Evolutionary conservation across 768 basidiomycete genomes (phyloP).

Genomic region (Leccinum disarticulatum): DNA sequence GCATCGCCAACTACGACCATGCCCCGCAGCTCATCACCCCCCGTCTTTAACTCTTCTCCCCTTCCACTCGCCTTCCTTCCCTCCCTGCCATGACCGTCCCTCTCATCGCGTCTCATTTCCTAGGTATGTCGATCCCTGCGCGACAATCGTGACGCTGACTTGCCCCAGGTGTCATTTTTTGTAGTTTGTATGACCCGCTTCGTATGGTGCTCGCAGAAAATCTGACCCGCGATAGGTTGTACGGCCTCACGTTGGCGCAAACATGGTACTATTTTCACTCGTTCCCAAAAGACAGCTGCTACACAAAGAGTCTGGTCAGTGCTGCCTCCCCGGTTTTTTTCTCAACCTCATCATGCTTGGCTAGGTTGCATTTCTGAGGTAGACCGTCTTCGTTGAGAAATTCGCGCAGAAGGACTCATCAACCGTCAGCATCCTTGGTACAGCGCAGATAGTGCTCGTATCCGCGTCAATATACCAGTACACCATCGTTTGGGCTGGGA

Average conservation of each 20-base stretch:
- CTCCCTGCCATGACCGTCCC: constrained; percentile 21
- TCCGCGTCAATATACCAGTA: constrained; percentile 34
- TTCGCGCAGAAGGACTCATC: constrained; percentile 2
- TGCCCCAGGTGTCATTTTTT: constrained; percentile 30
- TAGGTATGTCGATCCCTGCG: constrained; percentile 16
- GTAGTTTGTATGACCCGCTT: constrained; percentile 28
- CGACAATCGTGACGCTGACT: constrained; percentile 5
- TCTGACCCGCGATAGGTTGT: constrained; percentile 27
- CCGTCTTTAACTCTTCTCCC: constrained; percentile 7
- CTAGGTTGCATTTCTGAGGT: constrained; percentile 34
- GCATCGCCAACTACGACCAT: constrained; percentile 19
- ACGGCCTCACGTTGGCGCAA: constrained; percentile 36
- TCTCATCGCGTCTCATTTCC: constrained; percentile 30
- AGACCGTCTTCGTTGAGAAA: neutral
- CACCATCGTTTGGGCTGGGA: constrained; percentile 30
- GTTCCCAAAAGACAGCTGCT: constrained; percentile 29
- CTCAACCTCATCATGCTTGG: neutral
- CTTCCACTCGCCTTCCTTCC: neutral
- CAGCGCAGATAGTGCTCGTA: constrained; percentile 30
- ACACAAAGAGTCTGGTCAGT: constrained; percentile 35
- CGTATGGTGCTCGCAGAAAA: neutral
- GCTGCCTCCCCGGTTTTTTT: neutral
- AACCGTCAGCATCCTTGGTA: constrained; percentile 24
- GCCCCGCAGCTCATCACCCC: constrained; percentile 1
- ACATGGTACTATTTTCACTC: constrained; percentile 35